A percentile compares a stretch with the other conserved stretches of the same genome.
Evolutionary conservation across 345 rosid species (phyloP).

Genomic region (Heritiera fomes): DNA sequence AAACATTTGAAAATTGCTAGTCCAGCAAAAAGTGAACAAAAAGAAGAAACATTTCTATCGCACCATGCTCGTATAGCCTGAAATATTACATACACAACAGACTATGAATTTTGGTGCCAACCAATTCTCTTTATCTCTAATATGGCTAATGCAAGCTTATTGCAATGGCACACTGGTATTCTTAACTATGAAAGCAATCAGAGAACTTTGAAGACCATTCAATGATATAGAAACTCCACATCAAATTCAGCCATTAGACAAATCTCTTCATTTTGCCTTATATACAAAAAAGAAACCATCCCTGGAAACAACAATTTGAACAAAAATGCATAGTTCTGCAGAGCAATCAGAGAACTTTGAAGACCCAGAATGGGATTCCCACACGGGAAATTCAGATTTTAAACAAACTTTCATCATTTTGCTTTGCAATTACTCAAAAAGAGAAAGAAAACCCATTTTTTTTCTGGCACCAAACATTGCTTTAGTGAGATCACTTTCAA

Average conservation of each 20-base stretch:
- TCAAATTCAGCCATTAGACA: slow-evolving; percentile 24
- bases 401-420: slow-evolving; percentile 20
- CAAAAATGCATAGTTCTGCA: not conserved
- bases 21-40: not conserved
- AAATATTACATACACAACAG: slow-evolving; percentile 8
- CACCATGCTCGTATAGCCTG: slow-evolving; percentile 19
- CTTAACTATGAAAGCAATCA: slow-evolving; percentile 27
- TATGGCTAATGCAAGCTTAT: not conserved
- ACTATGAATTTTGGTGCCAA: slow-evolving; percentile 23
- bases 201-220: slow-evolving; percentile 48
- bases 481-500: not conserved
- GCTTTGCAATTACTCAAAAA: slow-evolving; percentile 20
- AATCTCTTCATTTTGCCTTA: slow-evolving; percentile 34
- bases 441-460: not conserved
- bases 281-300: not conserved
- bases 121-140: not conserved
- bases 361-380: slow-evolving; percentile 29
- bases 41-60: not conserved
- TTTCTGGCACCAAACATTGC: slow-evolving; percentile 9
- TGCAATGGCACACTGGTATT: not conserved
- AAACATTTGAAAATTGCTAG: not conserved
- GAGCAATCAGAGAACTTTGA: slow-evolving; percentile 44
- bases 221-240: slow-evolving; percentile 32
- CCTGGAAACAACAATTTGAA: not conserved
- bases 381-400: slow-evolving; percentile 20